Evolutionary conservation across 2,329 filamentous ascomycete species (phyloP), one percentile per base, ranked within the genome.

Genomic region (Celoporthe dispersa): DNA sequence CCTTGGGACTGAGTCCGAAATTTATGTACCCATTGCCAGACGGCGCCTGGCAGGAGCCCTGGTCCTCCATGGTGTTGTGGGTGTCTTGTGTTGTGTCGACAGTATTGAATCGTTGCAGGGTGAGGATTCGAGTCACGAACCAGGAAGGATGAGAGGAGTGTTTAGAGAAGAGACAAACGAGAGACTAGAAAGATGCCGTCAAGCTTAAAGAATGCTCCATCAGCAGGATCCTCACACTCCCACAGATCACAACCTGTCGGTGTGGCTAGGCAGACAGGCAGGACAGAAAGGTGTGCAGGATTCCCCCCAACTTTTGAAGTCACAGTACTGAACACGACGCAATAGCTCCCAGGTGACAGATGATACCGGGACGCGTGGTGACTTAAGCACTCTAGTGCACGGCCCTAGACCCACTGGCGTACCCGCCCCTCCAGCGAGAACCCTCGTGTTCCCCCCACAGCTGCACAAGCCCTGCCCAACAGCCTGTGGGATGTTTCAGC

Each of bases 1-100:
- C 75, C 68, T 70, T 73, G 6, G 76, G 74, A 41, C 74, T 73
- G 65, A 81, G 70, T 28, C 79, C 79, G 63, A 79, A 78, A 5
- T 72, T 76, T 70, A 73, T 76, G 33, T 74, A 70, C 67, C 71
- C 68, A 41, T 69, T 73, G 70, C 76, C 76, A 35, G 76, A 71
- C 12, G 77, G 75, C 62, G 76, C 75, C 66, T 70, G 73, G 70
- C 77, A 79, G 64, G 75, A 68, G 25, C 55, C 70, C 28, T 62
- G 66, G 53, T 60, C 64, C 12, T 72, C 70, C 70, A 72, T 77
- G 7, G 19, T 64, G 73, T 77, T 74, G 59, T 11, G 7, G n/a
- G n/a, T n/a, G n/a, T n/a, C n/a, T n/a, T 19, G 19, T 64, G 73
- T 77, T 74, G 59, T 11, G 7, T n/a, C 22, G 44, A 75, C 72